Evolutionary conservation across 139 green algal species (phyloP), one percentile per base, ranked within the genome.

Genomic region (Pedinophyceae sp.): DNA sequence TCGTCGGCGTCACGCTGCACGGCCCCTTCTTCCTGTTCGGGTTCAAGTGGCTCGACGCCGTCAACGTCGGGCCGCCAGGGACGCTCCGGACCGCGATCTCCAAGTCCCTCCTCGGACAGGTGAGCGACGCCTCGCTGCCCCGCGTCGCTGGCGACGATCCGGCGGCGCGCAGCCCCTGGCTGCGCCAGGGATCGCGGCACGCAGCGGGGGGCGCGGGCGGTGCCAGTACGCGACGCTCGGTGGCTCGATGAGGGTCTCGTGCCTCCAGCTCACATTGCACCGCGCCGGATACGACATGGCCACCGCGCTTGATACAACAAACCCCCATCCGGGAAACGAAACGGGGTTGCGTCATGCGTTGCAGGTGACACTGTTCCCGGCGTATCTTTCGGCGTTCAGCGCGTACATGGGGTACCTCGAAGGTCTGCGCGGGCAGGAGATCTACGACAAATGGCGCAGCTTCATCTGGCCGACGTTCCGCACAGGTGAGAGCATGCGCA

Each of bases 361-460:
- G 30, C 73, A 84, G 54, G 51, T 68, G 19, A 74, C 66, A 3
- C 20, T 82, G 2, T 79, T 79, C 27, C 69, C 69, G 2, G 30
- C 58, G 15, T 79, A 79, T 54, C 28, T 71, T 0, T 20, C 23
- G 2, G 49, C 55, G 1, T 80, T 83, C 49, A 74, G 64, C 51
- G 30, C n/a, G 0, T 74, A 70, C 57, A 68, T 81, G 45, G 64
- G 62, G 4, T 22, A 67, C n/a, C 54, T 83, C 23, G 72, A 80
- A 52, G 69, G 69, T 4, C 29, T 60, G 22, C 6, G 7, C 4
- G 15, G 26, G n/a, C 16, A 4, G 24, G 54, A 47, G 23, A 52
- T 56, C n/a, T 20, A 50, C 16, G 18, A 23, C 7, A 69, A 72
- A 61, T 38, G 71, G 23, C 30, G 46, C 6, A 25, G 47, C 15